Conservation (phyloP, 441 rosid species). For the Gossypium trilobum region DNA sequence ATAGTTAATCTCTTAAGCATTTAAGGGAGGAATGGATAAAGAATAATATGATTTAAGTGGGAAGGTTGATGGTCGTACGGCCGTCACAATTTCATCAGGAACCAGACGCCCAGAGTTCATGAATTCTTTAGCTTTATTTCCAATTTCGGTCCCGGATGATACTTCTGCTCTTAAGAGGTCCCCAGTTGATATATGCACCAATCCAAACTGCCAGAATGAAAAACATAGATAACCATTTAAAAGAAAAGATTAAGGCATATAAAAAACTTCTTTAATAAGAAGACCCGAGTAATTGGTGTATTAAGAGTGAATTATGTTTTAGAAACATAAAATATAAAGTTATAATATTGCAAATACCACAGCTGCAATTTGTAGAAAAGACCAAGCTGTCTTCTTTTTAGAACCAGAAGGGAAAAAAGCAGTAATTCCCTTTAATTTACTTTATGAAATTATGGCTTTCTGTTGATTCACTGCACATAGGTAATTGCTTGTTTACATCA, state of each 20-base stretch:
- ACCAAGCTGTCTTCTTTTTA: neutral
- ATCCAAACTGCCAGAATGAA: conserved; percentile 49
- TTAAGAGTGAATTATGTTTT: no score
- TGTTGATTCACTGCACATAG: neutral
- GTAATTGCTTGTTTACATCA: neutral
- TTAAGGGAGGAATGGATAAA: conserved; percentile 5
- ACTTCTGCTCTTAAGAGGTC: conserved; percentile 81
- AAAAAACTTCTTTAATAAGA: neutral
- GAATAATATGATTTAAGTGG: neutral
- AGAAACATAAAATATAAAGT: no score
- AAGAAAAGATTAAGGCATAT: neutral
- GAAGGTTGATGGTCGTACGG: conserved; percentile 31
- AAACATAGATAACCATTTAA: neutral
- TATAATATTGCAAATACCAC: no score
- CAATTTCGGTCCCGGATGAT: conserved; percentile 64
- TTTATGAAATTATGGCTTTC: neutral
- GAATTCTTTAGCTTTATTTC: conserved; percentile 68
- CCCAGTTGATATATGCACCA: conserved; percentile 87
- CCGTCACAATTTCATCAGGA: conserved; percentile 77
- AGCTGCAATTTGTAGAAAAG: neutral
- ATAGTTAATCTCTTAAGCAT: neutral
- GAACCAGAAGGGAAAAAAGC: neutral
- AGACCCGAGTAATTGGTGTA: neutral
- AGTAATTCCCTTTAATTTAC: neutral
- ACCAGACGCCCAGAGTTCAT: conserved; percentile 72